These are phyloP conservation scores for Blastobotrys chiropterorum DNA, from an alignment of 805 yeast genomes.

Conservation along the genomic window DNA sequence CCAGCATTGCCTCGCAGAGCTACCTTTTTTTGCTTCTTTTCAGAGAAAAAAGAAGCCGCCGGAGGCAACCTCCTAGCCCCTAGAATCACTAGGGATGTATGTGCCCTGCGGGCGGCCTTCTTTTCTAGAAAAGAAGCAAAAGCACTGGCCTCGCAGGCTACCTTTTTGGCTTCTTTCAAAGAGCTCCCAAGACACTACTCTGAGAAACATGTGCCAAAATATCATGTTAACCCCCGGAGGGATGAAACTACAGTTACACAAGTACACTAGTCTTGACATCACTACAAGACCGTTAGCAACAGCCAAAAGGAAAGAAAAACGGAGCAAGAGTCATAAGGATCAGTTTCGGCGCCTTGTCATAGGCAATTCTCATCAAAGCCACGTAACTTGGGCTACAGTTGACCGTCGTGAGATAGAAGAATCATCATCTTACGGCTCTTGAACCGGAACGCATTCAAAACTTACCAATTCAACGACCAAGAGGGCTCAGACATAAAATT, in stretches of 20 bases:
- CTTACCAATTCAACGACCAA: conserved; percentile 13
- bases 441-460: conserved; percentile 1
- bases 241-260: not conserved
- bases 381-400: conserved; percentile 48
- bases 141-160: too few species aligned
- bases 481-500: conserved; percentile 1
- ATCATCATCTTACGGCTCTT: conserved; percentile 41
- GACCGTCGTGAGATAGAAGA: conserved; percentile 68
- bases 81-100: too few species aligned
- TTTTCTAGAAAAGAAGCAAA: too few species aligned
- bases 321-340: conserved; percentile 10
- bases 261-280: not conserved
- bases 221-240: not conserved
- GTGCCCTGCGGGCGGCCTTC: too few species aligned
- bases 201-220: too few species aligned
- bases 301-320: not conserved
- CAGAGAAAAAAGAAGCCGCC: too few species aligned
- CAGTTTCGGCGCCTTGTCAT: conserved; percentile 74
- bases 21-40: too few species aligned
- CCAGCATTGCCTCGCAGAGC: too few species aligned
- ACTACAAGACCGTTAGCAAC: conserved; percentile 1
- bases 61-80: too few species aligned
- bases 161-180: too few species aligned
- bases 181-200: too few species aligned
- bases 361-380: conserved; percentile 74